phyloP scores from a whole-genome alignment of 371 early-diverging fungal species.

The Zychaea mexicana region DNA sequence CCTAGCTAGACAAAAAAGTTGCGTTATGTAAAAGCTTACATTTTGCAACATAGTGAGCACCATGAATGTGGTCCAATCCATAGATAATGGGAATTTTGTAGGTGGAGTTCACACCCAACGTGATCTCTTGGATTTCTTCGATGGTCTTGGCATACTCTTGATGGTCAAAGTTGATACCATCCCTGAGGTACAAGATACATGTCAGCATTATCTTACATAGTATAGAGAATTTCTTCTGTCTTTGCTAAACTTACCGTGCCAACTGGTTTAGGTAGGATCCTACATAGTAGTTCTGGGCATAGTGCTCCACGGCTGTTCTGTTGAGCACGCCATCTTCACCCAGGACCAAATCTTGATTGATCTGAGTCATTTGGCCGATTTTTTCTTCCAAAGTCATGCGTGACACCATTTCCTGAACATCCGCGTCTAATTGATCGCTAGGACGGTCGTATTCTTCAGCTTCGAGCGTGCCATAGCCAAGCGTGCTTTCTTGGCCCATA shows the following conservation, averaged over 20 bases:
- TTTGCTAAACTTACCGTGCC: constrained; percentile 18
- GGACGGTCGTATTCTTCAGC: constrained; percentile 26
- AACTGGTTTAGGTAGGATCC: constrained; percentile 42
- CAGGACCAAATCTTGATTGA: constrained; percentile 45
- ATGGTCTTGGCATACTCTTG: constrained; percentile 28
- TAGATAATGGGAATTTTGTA: constrained; percentile 43
- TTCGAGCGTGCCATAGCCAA: constrained; percentile 9
- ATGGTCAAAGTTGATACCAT: constrained; percentile 32
- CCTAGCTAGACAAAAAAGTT: no score
- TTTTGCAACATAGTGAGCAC: constrained; percentile 65
- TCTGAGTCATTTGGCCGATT: constrained; percentile 73
- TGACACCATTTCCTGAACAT: constrained; percentile 38
- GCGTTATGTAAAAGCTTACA: no score
- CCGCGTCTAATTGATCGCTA: constrained; percentile 28
- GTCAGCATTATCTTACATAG: not conserved
- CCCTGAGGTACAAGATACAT: constrained; percentile 4
- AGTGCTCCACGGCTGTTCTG: constrained; percentile 46
- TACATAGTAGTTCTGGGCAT: constrained; percentile 40
- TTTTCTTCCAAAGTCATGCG: constrained; percentile 61
- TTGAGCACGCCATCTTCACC: constrained; percentile 44
- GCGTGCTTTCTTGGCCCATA: not conserved
- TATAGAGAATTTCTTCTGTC: not conserved
- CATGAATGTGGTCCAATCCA: constrained; percentile 66
- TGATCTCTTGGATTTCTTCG: constrained; percentile 38
- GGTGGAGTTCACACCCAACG: constrained; percentile 28